These are phyloP conservation scores for Acacia crassicarpa DNA, from an alignment of 306 rosid species.

Conservation along the genomic window DNA sequence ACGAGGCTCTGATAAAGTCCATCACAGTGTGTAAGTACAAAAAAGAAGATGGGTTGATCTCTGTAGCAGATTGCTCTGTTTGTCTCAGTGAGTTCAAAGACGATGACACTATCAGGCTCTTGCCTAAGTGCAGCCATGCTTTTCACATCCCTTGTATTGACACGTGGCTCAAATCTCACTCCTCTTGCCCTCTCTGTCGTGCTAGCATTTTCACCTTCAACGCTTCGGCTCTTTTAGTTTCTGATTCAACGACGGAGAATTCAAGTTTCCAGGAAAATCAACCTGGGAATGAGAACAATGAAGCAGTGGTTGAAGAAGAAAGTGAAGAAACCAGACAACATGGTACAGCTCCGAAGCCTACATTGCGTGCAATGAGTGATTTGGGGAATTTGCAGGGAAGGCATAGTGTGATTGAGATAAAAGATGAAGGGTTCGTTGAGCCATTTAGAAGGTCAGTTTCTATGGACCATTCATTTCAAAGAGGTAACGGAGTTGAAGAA, in stretches of 20 bases:
- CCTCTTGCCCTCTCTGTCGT: slow-evolving; percentile 84
- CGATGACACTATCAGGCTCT: slow-evolving; percentile 56
- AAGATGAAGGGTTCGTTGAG: slow-evolving; percentile 40
- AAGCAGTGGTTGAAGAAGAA: slow-evolving; percentile 15
- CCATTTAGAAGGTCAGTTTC: not conserved
- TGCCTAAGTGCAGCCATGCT: slow-evolving; percentile 84
- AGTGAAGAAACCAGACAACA: slow-evolving; percentile 12
- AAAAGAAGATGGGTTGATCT: slow-evolving; percentile 47
- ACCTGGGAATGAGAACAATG: slow-evolving; percentile 28
- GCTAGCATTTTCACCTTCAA: slow-evolving; percentile 42
- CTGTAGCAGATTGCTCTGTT: slow-evolving; percentile 71
- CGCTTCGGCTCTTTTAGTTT: slow-evolving; percentile 14
- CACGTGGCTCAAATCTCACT: slow-evolving; percentile 82
- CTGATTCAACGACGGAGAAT: slow-evolving; percentile 14
- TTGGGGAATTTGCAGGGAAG: slow-evolving; percentile 51
- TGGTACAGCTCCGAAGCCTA: slow-evolving; percentile 32
- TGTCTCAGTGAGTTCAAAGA: slow-evolving; percentile 83
- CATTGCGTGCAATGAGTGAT: slow-evolving; percentile 58
- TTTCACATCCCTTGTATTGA: slow-evolving; percentile 84
- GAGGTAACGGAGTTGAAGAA: not conserved
- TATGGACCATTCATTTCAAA: not conserved
- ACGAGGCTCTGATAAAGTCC: slow-evolving; percentile 64
- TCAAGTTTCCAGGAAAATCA: slow-evolving; percentile 28
- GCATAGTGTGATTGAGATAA: slow-evolving; percentile 59
- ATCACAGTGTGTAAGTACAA: slow-evolving; percentile 63